Base-by-base conservation (phyloP, 176 grass and related monocot genomes). In the Aegilops sharonensis region DNA sequence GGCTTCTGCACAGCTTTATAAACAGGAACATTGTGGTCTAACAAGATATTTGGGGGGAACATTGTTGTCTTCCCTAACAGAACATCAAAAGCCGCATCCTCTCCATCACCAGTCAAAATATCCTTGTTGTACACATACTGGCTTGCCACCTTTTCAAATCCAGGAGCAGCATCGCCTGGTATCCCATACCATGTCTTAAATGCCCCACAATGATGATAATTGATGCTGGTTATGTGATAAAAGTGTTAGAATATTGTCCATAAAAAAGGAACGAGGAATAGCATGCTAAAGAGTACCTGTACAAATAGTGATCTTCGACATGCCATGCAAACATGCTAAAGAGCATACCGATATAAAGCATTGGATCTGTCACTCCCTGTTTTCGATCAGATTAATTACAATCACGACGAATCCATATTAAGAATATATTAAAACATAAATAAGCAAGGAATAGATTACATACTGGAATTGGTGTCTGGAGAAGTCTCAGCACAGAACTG, bases 311-410 rank as follows among this genome's bases (percentile, higher is more conserved):
- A 83, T 99, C 97, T 94, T 99, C 97, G 23, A 99, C 97, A 54
- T 99, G 97, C 97, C 97, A 99, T 20, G 97, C 94, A 90, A 99
- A 99, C 92, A 99, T 96, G 81, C 97, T 99, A 56, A 97, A 99
- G 71, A 99, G 97, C 97, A 99, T 96, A 75, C 97, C 97, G 39
- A 99, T 99, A 88, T 99, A 99, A 80, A 99, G 94, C 94, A 99
- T 99, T 43, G 97, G 97, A 91, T 99, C 97, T 48, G 97, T 99
- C 32, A 99, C 94, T 86, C 97, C 97, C 97, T 99, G 87, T 86
- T 87, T 82, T 72, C 39, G 39, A 92, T 77, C 34, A 78, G 57
- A 68, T 62, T 71, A 85, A 81, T 76, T 78, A 35, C 20, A 82
- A 59, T 85, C 72, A 78, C 29, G 81, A 78, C 14, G n/a, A 11